A percentile compares a stretch with the other conserved stretches of the same genome.
Evolutionary conservation across 2,329 filamentous ascomycete species (phyloP).

Genomic region (Paecilomyces variotii): DNA sequence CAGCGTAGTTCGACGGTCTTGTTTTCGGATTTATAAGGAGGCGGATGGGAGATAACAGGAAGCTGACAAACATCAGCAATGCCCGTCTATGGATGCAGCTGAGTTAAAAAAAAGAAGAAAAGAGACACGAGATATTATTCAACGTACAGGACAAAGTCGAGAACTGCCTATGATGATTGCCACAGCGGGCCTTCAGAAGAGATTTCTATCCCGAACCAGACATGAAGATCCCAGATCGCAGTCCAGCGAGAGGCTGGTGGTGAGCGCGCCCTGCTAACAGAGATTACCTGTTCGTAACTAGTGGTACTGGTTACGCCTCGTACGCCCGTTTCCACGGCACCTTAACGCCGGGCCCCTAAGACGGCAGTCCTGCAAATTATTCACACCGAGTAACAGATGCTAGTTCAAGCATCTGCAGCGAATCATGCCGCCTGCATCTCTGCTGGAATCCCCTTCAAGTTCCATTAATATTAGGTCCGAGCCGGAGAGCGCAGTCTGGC

Average conservation of each 20-base stretch:
- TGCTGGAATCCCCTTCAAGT: not conserved
- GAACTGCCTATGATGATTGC: not conserved
- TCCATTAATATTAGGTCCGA: not conserved
- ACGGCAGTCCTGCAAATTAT: not conserved
- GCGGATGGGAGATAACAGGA: not conserved
- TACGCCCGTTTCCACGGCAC: not conserved
- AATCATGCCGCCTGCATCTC: not conserved
- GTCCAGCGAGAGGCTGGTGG: slow-evolving; percentile 21
- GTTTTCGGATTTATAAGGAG: not conserved
- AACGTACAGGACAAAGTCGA: not conserved
- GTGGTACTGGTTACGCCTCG: not conserved
- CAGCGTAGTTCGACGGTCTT: not conserved
- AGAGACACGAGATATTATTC: not conserved
- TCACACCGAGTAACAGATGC: not conserved
- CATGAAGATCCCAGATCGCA: not conserved
- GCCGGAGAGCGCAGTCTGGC: not conserved
- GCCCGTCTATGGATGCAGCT: not conserved
- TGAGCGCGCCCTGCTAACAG: slow-evolving; percentile 36
- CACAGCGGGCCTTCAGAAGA: not conserved
- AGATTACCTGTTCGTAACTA: not conserved
- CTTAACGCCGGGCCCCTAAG: not conserved
- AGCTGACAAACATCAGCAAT: not conserved
- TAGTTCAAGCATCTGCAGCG: not conserved
- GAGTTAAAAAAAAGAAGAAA: not conserved
- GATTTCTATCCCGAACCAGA: not conserved